Evolutionary conservation across 2,329 filamentous ascomycete genomes (phyloP).

Genomic region (Fusarium sp.): DNA sequence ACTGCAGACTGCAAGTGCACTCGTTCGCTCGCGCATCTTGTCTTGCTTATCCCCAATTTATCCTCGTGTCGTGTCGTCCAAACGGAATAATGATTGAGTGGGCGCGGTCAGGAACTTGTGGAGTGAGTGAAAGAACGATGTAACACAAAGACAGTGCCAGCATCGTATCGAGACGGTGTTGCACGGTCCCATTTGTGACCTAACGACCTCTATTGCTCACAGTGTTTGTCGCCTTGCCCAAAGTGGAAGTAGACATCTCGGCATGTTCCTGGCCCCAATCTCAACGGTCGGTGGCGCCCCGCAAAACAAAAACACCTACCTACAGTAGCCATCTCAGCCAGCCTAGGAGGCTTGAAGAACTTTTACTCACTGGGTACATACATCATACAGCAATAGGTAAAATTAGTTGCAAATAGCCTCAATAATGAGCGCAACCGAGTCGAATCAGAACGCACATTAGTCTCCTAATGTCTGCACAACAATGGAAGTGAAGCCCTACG

Average conservation of each 20-base stretch:
- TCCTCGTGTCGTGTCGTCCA: conserved; percentile 17
- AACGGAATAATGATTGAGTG: conserved; percentile 39
- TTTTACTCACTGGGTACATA: not conserved
- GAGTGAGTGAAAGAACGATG: conserved; percentile 35
- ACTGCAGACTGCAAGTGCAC: not conserved
- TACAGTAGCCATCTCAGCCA: not conserved
- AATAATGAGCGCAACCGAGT: conserved; percentile 9
- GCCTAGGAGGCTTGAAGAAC: not conserved
- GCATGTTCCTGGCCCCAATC: conserved; percentile 27
- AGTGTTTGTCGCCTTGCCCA: conserved; percentile 26
- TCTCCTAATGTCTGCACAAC: not conserved
- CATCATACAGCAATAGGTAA: not conserved
- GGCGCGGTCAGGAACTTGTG: conserved; percentile 41
- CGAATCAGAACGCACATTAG: not conserved
- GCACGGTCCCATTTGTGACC: not conserved
- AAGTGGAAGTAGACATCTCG: conserved; percentile 25
- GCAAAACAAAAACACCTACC: conserved; percentile 9
- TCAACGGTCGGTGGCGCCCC: conserved; percentile 31
- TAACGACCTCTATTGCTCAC: conserved; percentile 18
- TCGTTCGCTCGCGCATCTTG: not conserved
- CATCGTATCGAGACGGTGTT: not conserved
- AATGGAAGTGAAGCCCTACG: conserved; percentile 15
- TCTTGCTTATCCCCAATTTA: conserved; percentile 25
- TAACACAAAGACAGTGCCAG: conserved; percentile 38
- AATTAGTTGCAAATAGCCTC: conserved; percentile 29